Conservation (phyloP, 306 rosid genomes). For the Acmispon strigosus region DNA sequence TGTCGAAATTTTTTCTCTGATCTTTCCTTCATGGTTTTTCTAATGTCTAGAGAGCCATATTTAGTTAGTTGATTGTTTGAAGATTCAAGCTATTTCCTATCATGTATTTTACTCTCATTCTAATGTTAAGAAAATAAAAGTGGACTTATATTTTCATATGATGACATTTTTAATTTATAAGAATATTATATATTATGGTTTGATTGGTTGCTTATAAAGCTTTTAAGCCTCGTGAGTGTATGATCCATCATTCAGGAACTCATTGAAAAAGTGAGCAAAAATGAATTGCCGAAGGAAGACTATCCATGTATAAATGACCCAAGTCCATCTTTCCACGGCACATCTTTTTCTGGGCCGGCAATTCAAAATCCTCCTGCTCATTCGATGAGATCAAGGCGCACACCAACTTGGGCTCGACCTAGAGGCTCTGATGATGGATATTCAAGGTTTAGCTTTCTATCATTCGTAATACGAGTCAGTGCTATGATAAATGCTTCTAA, state of each 20-base stretch:
- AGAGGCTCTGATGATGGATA: slow-evolving; percentile 87
- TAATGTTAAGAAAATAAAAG: slow-evolving; percentile 8
- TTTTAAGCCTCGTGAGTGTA: slow-evolving; percentile 14
- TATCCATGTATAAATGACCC: slow-evolving; percentile 93
- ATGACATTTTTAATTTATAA: not conserved
- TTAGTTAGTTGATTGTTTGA: not conserved
- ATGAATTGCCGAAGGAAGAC: slow-evolving; percentile 77
- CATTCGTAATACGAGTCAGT: not conserved
- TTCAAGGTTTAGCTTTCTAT: slow-evolving; percentile 60
- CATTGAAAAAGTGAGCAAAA: slow-evolving; percentile 67
- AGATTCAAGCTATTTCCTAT: not conserved
- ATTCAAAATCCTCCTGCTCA: slow-evolving; percentile 53
- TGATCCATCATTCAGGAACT: slow-evolving; percentile 57
- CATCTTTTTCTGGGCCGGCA: slow-evolving; percentile 38
- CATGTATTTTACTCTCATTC: not conserved
- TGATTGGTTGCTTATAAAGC: not conserved
- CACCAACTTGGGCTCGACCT: slow-evolving; percentile 90
- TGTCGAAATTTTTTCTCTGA: not conserved
- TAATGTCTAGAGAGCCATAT: not conserved
- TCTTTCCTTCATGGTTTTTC: slow-evolving; percentile 9
- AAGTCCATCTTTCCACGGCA: slow-evolving; percentile 61
- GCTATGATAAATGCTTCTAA: slow-evolving; percentile 11
- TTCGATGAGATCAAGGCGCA: slow-evolving; percentile 82
- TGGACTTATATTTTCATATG: not conserved
- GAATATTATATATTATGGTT: not conserved